phyloP scores from a whole-genome alignment of 768 basidiomycete genomes.

The Kwoniella sp. region DNA sequence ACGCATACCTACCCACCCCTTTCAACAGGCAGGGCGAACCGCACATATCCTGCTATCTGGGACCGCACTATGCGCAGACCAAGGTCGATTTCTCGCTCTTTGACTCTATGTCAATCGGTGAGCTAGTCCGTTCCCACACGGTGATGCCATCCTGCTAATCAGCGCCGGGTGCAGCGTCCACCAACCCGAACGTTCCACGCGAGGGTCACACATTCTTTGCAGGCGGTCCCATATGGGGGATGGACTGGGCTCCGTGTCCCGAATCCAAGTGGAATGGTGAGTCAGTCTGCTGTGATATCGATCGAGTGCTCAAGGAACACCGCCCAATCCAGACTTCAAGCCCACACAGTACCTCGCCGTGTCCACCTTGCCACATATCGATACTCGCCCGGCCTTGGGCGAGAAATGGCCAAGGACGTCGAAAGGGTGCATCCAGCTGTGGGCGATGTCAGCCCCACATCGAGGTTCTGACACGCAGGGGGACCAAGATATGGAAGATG shows the following conservation, averaged over 20 bases:
- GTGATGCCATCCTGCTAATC: not conserved
- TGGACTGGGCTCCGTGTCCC: slow-evolving; percentile 89
- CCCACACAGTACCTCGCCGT: slow-evolving; percentile 77
- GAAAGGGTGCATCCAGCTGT: slow-evolving; percentile 77
- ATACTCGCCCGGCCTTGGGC: slow-evolving; percentile 66
- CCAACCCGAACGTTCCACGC: not conserved
- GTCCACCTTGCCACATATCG: slow-evolving; percentile 64
- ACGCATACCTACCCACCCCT: slow-evolving; percentile 23
- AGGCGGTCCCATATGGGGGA: slow-evolving; percentile 82
- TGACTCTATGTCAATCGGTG: slow-evolving; percentile 22
- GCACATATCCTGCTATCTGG: slow-evolving; percentile 23
- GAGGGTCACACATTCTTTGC: slow-evolving; percentile 62
- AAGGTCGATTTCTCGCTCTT: slow-evolving; percentile 20
- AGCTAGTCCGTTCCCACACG: slow-evolving; percentile 4
- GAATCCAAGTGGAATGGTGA: slow-evolving; percentile 27
- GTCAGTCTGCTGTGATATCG: slow-evolving; percentile 1
- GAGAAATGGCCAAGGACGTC: slow-evolving; percentile 54
- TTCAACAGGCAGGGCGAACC: slow-evolving; percentile 18
- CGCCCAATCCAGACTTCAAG: slow-evolving; percentile 42
- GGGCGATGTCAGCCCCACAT: slow-evolving; percentile 56
- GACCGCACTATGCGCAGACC: slow-evolving; percentile 28
- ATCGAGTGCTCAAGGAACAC: too few relatives aligned
- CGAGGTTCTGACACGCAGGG: not conserved
- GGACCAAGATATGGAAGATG: slow-evolving; percentile 1
- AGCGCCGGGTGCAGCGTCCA: slow-evolving; percentile 9